phyloP scores from a whole-genome alignment of 768 basidiomycete genomes.

The Lentinula aciculospora region DNA sequence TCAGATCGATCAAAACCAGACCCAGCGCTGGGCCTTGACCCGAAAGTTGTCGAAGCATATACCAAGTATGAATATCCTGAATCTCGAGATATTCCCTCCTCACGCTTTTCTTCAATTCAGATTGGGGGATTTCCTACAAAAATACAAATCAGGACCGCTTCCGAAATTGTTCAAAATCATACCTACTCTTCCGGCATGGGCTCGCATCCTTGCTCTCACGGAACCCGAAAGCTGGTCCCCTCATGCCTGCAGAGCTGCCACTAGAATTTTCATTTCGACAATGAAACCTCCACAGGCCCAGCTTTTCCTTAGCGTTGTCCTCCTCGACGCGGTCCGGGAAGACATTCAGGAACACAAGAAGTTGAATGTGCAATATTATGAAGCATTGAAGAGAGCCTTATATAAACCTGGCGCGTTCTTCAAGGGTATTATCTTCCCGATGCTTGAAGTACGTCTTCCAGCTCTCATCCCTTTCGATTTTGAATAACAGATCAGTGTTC shows the following conservation, averaged over 20 bases:
- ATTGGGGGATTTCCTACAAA: constrained; percentile 77
- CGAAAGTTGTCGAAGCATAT: constrained; percentile 89
- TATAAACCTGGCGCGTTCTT: constrained; percentile 99
- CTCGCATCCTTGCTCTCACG: constrained; percentile 89
- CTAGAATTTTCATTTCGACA: constrained; percentile 92
- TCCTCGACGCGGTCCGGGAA: constrained; percentile 84
- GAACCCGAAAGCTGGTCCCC: constrained; percentile 93
- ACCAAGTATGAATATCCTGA: constrained; percentile 59
- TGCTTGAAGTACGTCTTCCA: constrained; percentile 68
- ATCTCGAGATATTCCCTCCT: too few species aligned
- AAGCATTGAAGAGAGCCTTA: constrained; percentile 84
- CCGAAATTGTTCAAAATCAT: constrained; percentile 99
- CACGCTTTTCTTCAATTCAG: constrained; percentile 32
- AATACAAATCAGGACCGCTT: constrained; percentile 90
- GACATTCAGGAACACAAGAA: constrained; percentile 86
- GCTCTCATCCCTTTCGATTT: neutral
- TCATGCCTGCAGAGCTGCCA: constrained; percentile 91
- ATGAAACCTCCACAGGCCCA: constrained; percentile 95
- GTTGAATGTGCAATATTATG: constrained; percentile 89
- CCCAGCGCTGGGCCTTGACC: constrained; percentile 85
- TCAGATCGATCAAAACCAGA: constrained; percentile 55
- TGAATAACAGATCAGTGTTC: neutral
- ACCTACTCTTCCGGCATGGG: constrained; percentile 93
- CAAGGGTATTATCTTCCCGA: constrained; percentile 94
- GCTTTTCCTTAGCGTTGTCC: constrained; percentile 85